These are phyloP conservation scores for Panellus pusillus DNA, from an alignment of 768 basidiomycete genomes.

Conservation along the genomic window DNA sequence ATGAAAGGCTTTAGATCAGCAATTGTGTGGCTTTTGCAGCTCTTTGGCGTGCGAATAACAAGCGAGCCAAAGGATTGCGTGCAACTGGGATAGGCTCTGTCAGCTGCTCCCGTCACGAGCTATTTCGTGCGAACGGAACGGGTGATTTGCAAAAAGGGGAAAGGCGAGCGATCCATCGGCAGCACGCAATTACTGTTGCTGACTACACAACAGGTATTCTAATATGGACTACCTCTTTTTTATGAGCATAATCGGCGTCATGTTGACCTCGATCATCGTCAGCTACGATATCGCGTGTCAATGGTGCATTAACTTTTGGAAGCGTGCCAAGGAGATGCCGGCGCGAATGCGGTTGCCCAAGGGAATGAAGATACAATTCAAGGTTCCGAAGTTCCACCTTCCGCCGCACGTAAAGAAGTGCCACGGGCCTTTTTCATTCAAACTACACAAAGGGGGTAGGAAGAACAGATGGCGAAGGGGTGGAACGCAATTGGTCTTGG, in stretches of 20 bases:
- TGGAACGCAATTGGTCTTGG: slow-evolving; percentile 29
- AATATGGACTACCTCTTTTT: neutral
- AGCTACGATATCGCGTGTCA: neutral
- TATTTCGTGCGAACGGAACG: slow-evolving; percentile 20
- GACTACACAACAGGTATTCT: neutral
- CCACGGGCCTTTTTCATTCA: neutral
- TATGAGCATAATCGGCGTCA: neutral
- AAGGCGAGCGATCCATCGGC: slow-evolving; percentile 9
- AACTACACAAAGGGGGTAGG: neutral
- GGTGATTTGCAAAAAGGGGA: slow-evolving; percentile 28
- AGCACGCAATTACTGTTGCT: no score
- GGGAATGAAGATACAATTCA: neutral
- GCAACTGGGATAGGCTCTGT: slow-evolving; percentile 24
- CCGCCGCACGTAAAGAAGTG: no score
- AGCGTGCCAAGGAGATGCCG: neutral
- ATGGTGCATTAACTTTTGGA: neutral
- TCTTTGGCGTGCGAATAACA: slow-evolving; percentile 11
- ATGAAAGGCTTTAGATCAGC: neutral
- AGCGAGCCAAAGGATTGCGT: slow-evolving; percentile 18
- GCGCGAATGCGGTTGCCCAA: neutral
- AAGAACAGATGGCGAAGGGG: slow-evolving; percentile 27
- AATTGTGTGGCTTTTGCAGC: slow-evolving; percentile 1
- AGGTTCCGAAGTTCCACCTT: neutral
- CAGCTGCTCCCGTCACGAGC: slow-evolving; percentile 17
- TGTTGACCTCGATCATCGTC: neutral